These are phyloP conservation scores for Pseudogymnoascus sp. DNA, from an alignment of 2,329 filamentous ascomycete species.

Conservation along the genomic window DNA sequence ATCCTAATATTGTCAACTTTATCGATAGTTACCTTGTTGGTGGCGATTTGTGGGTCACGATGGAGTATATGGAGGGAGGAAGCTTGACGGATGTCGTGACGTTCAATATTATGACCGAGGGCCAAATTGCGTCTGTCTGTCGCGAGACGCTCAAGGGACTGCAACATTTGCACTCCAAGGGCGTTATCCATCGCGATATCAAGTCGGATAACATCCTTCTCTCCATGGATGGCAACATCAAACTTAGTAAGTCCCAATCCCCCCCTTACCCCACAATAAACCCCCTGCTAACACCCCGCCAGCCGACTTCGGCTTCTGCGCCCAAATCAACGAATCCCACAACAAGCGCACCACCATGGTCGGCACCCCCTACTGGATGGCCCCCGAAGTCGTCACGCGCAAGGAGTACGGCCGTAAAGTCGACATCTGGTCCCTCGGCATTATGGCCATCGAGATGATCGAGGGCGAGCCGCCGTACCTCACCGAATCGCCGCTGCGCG, in stretches of 20 bases:
- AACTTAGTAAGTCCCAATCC: constrained; percentile 63
- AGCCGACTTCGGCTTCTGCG: constrained; percentile 98
- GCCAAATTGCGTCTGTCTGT: constrained; percentile 93
- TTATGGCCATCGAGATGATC: constrained; percentile 99
- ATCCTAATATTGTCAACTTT: constrained; percentile 98
- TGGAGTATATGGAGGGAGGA: constrained; percentile 99
- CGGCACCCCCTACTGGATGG: constrained; percentile 99
- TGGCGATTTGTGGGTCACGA: constrained; percentile 94
- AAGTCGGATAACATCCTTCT: constrained; percentile 98
- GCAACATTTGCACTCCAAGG: constrained; percentile 93
- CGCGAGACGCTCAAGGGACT: constrained; percentile 85
- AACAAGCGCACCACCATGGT: constrained; percentile 99
- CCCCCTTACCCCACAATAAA: neutral
- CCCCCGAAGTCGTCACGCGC: constrained; percentile 90
- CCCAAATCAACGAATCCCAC: constrained; percentile 93
- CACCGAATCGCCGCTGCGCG: constrained; percentile 86
- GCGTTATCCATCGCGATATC: constrained; percentile 96
- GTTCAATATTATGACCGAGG: constrained; percentile 98
- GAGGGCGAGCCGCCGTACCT: constrained; percentile 96
- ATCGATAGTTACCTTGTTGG: constrained; percentile 90
- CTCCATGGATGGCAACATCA: constrained; percentile 91
- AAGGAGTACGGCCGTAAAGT: constrained; percentile 98
- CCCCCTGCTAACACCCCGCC: constrained; percentile 26
- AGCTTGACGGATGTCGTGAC: constrained; percentile 97
- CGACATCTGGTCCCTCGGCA: constrained; percentile 96